Percentiles rank a stretch among this genome's conserved stretches.
Evolutionary conservation across 345 rosid species (phyloP).

Genomic region (Hirschfeldia incana): DNA sequence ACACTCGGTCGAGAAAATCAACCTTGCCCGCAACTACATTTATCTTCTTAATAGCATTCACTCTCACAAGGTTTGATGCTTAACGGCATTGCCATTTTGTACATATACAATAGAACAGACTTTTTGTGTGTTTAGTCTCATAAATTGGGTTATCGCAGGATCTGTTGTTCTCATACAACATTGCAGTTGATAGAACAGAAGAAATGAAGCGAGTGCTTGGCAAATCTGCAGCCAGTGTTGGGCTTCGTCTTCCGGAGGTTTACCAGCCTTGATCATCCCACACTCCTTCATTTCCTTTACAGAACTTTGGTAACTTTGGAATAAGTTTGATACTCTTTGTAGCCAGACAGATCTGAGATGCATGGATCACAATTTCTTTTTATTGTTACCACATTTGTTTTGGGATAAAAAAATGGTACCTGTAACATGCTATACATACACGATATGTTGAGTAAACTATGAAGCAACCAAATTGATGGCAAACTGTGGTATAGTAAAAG

Average conservation of each 20-base stretch:
- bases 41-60: conserved; percentile 71
- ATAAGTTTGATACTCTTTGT: background rate
- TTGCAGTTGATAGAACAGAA: conserved; percentile 80
- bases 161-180: conserved; percentile 79
- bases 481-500: background rate
- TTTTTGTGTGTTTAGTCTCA: conserved; percentile 1
- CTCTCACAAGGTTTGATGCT: conserved; percentile 65
- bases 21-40: conserved; percentile 66
- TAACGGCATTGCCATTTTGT: background rate
- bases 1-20: conserved; percentile 54
- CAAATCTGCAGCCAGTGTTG: conserved; percentile 92
- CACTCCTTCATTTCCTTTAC: conserved; percentile 10
- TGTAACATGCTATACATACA: background rate
- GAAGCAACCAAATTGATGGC: background rate
- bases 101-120: background rate
- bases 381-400: background rate
- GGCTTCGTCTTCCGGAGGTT: conserved; percentile 84
- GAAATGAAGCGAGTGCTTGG: conserved; percentile 74
- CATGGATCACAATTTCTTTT: background rate
- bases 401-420: background rate
- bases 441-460: background rate
- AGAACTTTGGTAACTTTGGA: background rate
- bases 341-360: background rate
- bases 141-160: conserved; percentile 53
- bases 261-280: conserved; percentile 58